These are phyloP conservation scores for Apiospora malaysiana DNA, from an alignment of 2,329 filamentous ascomycete species.

Conservation along the genomic window DNA sequence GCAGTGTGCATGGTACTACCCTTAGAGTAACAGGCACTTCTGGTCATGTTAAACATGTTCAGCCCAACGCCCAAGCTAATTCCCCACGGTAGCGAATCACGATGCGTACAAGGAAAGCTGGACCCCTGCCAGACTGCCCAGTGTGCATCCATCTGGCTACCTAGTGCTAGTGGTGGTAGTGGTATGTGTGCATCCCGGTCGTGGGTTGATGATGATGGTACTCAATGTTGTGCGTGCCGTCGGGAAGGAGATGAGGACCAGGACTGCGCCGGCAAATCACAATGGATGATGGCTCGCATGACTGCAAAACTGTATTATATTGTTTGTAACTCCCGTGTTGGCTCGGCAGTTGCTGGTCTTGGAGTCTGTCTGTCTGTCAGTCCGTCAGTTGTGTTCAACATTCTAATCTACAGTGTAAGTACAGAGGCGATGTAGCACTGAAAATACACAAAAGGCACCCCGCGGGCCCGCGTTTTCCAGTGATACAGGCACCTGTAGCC, in stretches of 20 bases:
- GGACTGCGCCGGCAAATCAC: constrained; percentile 12
- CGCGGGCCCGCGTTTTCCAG: background rate
- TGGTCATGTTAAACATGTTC: constrained; percentile 25
- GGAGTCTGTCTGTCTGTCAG: too few species aligned
- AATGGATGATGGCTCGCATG: background rate
- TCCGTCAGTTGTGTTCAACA: too few species aligned
- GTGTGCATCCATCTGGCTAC: constrained; percentile 29
- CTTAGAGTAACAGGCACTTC: background rate
- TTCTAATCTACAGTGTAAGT: too few species aligned
- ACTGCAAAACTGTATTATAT: background rate
- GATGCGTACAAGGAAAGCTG: constrained; percentile 24
- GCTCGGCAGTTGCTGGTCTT: background rate
- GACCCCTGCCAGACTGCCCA: background rate
- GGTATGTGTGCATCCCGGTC: too few species aligned
- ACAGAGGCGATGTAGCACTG: background rate
- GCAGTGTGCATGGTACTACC: constrained; percentile 9
- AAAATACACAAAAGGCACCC: background rate
- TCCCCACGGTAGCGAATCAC: constrained; percentile 35
- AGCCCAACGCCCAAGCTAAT: constrained; percentile 35
- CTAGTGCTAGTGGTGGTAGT: too few species aligned
- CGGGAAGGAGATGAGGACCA: background rate
- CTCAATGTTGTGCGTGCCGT: constrained; percentile 25
- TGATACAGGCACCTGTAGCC: constrained; percentile 3
- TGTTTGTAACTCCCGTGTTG: background rate
- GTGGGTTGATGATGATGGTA: constrained; percentile 23